These are phyloP conservation scores for Stenogyne calaminthoides DNA, from an alignment of 305 asterid genomes.

Conservation along the genomic window DNA sequence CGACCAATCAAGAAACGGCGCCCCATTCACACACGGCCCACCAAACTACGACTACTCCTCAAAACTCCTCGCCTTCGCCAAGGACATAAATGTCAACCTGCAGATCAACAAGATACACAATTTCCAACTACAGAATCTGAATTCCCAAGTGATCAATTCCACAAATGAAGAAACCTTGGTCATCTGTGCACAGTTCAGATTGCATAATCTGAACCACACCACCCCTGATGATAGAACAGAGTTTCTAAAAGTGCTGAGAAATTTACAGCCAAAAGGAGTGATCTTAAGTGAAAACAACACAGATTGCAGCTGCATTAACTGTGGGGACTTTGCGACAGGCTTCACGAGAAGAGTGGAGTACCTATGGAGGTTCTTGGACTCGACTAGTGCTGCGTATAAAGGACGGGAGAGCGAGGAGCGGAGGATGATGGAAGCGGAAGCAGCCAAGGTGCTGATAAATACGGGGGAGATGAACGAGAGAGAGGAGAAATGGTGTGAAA, in stretches of 20 bases:
- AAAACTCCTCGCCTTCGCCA: slow-evolving; percentile 62
- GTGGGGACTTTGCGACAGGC: slow-evolving; percentile 67
- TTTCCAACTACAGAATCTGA: slow-evolving; percentile 57
- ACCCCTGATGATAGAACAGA: slow-evolving; percentile 62
- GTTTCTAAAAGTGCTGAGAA: slow-evolving; percentile 49
- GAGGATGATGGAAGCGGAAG: slow-evolving; percentile 87
- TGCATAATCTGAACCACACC: slow-evolving; percentile 65
- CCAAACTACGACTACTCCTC: slow-evolving; percentile 60
- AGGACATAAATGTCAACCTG: slow-evolving; percentile 66
- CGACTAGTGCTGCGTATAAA: slow-evolving; percentile 72
- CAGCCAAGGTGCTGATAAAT: slow-evolving; percentile 64
- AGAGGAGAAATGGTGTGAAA: slow-evolving; percentile 79
- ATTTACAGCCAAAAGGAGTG: slow-evolving; percentile 63
- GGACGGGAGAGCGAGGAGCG: slow-evolving; percentile 84
- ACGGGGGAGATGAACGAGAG: slow-evolving; percentile 75
- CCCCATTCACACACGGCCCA: slow-evolving; percentile 62
- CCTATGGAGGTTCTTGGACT: slow-evolving; percentile 76
- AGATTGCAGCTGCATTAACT: slow-evolving; percentile 68
- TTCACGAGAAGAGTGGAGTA: slow-evolving; percentile 70
- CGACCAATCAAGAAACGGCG: slow-evolving; percentile 37
- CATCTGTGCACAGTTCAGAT: slow-evolving; percentile 72
- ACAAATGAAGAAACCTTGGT: slow-evolving; percentile 60
- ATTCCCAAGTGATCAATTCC: slow-evolving; percentile 50
- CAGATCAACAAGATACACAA: slow-evolving; percentile 68
- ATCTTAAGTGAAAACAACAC: slow-evolving; percentile 66